Conservation (phyloP, 805 yeast species). For the Metschnikowia reukaufii region DNA sequence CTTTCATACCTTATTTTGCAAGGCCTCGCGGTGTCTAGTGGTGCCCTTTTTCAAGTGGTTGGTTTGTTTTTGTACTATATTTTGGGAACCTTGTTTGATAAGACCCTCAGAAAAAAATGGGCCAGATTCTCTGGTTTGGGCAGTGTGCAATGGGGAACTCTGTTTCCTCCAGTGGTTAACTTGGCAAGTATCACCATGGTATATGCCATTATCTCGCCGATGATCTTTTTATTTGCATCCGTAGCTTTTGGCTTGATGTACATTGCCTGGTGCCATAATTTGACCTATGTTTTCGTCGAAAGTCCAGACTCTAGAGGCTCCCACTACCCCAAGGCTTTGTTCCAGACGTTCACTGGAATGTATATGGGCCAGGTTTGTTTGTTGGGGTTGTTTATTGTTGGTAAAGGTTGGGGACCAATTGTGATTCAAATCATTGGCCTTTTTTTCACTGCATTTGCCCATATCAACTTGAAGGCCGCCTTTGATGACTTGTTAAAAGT, state of each 20-base stretch:
- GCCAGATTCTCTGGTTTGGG: slow-evolving; percentile 55
- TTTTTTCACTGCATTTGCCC: slow-evolving; percentile 66
- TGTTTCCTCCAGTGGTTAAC: slow-evolving; percentile 73
- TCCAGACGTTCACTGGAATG: slow-evolving; percentile 84
- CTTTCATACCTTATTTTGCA: slow-evolving; percentile 67
- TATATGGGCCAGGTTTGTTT: slow-evolving; percentile 86
- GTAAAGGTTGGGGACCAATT: slow-evolving; percentile 94
- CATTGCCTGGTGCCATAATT: slow-evolving; percentile 75
- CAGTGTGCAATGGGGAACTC: slow-evolving; percentile 67
- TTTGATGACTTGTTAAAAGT: slow-evolving; percentile 56
- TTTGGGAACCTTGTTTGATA: slow-evolving; percentile 56
- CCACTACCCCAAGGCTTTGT: slow-evolving; percentile 84
- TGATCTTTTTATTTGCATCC: slow-evolving; percentile 72
- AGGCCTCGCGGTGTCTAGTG: slow-evolving; percentile 66
- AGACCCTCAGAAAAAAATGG: slow-evolving; percentile 68
- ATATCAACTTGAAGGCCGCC: slow-evolving; percentile 61
- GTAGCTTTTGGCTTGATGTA: slow-evolving; percentile 70
- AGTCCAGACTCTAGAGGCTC: slow-evolving; percentile 75
- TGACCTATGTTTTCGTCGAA: slow-evolving; percentile 67
- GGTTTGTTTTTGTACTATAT: slow-evolving; percentile 59
- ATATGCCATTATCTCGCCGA: slow-evolving; percentile 75
- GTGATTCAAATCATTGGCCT: slow-evolving; percentile 69
- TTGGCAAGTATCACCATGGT: slow-evolving; percentile 68
- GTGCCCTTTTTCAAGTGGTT: slow-evolving; percentile 61
- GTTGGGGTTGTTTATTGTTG: slow-evolving; percentile 82